Evolutionary conservation across 805 yeast species (phyloP).

Genomic region (Pichia rugopelliculosa): DNA sequence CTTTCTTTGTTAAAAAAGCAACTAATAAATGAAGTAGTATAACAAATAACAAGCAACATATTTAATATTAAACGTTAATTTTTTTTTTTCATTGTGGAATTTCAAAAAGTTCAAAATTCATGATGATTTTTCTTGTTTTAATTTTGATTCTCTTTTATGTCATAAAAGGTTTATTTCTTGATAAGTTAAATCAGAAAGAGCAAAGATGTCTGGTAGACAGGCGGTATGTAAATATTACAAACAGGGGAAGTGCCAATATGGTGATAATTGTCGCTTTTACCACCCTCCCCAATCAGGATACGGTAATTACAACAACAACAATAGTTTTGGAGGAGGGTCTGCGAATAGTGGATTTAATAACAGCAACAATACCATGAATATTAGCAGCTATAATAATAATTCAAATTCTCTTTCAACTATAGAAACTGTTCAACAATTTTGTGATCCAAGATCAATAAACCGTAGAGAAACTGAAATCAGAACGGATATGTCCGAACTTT

Average conservation of each 20-base stretch:
- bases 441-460: conserved; percentile 2
- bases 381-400: neutral
- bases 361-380: neutral
- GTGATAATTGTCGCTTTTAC: conserved; percentile 36
- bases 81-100: neutral
- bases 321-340: conserved; percentile 1
- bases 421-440: conserved; percentile 7
- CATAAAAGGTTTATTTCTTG: too few relatives aligned
- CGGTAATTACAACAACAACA: conserved; percentile 4
- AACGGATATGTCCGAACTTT: conserved; percentile 20
- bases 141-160: neutral
- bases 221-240: conserved; percentile 39
- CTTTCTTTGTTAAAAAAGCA: too few relatives aligned
- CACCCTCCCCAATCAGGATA: conserved; percentile 27
- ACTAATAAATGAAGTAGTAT: too few relatives aligned
- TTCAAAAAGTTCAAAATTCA: neutral
- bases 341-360: conserved; percentile 1
- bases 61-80: too few relatives aligned
- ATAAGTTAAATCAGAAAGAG: too few relatives aligned
- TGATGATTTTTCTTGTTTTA: neutral
- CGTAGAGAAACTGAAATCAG: conserved; percentile 16
- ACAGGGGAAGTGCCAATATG: conserved; percentile 35
- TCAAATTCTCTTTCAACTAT: neutral
- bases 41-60: too few relatives aligned
- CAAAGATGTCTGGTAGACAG: conserved; percentile 17